These are phyloP conservation scores for Artemisia annua DNA, from an alignment of 129 eudicot genomes.

Conservation along the genomic window DNA sequence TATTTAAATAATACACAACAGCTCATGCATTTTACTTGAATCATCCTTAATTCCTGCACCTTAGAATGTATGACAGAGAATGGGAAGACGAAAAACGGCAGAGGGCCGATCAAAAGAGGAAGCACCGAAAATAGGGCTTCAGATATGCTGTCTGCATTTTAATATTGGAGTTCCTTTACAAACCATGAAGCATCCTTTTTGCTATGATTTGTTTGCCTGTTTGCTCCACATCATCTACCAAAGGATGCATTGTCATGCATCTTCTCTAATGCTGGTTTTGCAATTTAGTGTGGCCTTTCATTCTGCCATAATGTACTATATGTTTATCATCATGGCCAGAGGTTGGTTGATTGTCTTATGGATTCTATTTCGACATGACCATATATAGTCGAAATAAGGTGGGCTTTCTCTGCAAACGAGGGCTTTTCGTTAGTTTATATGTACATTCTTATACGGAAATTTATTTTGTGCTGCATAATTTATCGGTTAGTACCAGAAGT, in stretches of 20 bases:
- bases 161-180: not conserved
- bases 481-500: not conserved
- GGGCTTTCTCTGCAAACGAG: not conserved
- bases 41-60: conserved; percentile 43
- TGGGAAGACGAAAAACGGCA: conserved; percentile 97
- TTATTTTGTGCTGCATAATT: conserved; percentile 4
- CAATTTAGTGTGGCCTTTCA: not conserved
- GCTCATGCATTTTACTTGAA: not conserved
- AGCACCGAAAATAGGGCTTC: conserved; percentile 69
- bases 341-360: conserved; percentile 5
- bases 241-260: not conserved
- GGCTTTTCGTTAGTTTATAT: conserved; percentile 5
- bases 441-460: conserved; percentile 3
- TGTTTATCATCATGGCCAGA: not conserved
- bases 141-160: not conserved
- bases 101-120: conserved; percentile 83
- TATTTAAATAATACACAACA: too few species aligned
- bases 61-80: conserved; percentile 85
- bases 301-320: not conserved
- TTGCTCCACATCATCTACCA: not conserved
- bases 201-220: not conserved
- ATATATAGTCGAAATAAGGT: conserved; percentile 18
- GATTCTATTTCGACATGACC: conserved; percentile 21
- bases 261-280: not conserved
- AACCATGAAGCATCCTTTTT: not conserved